Evolutionary conservation across 2,329 filamentous ascomycete species (phyloP), one percentile per base, ranked within the genome.

Genomic region (Fonsecaea pedrosoi): DNA sequence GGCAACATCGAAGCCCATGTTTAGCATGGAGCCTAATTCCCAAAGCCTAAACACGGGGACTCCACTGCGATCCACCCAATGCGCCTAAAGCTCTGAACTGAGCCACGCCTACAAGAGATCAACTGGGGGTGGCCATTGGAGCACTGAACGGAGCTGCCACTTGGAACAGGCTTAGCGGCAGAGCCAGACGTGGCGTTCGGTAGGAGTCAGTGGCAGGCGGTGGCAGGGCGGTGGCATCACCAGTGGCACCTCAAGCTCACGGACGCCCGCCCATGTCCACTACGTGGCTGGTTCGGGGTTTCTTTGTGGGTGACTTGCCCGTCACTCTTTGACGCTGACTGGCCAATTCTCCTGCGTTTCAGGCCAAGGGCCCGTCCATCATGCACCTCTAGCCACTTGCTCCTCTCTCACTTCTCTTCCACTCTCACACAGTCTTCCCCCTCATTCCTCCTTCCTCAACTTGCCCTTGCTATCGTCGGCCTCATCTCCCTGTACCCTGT

Each of bases 131-230:
- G 18, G 25, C 34, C 54, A 62, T 65, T 68, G 66, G 66, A 57
- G 45, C 38, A 15, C 1, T 15, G 48, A 30, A 40, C 61, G 63
- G 66, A 68, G 58, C 54, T 54, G 53, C 55, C 50, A 45, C 34
- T 34, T 61, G 37, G 21, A 61, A 37, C 35, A 42, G 37, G 58
- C 48, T 55, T 68, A 66, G 63, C 35, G 25, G 38, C 40, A 35
- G 12, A 40, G 13, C 64, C 38, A 58, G 58, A 40, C 66, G 66
- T 68, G 66, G 66, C 66, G 66, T 68, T 60, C 38, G 63, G 38
- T 62, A 56, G 21, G 37, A 42, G 25, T 62, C 60, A 32, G 45
- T 65, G 48, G 45, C 58, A 32, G 42, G 21, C 40, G 15, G 8
- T 13, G 38, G 8, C 38, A 12, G 38, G 10, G 25, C 38, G 32